Evolutionary conservation across 768 basidiomycete species (phyloP), one percentile per base, ranked within the genome.

Genomic region (Calocybe cyanea): DNA sequence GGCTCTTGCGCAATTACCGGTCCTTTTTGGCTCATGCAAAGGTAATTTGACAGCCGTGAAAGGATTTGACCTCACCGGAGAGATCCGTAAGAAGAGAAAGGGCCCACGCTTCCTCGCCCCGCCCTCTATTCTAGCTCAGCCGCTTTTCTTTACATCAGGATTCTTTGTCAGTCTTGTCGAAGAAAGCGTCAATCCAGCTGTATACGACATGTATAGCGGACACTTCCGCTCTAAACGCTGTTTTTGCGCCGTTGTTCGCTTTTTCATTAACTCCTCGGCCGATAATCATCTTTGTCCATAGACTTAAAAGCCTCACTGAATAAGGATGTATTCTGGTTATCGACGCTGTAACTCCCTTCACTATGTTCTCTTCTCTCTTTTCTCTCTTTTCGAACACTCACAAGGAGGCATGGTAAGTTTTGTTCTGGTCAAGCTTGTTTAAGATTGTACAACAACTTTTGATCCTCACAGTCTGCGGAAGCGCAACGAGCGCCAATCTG

Each of bases 401-500:
- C 15, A 33, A 33, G 49, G 43, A 41, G 33, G 70, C 67, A 55
- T 71, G 70, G 71, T 70, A 41, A 53, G 71, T 59, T n/a, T 21
- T 10, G n/a, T 14, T 19, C 36, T 4, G 8, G 7, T 2, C 4
- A 8, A 11, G 0, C 31, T 2, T 34, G 48, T 21, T 11, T 11
- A 11, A 11, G 5, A 6, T 25, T 20, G 21, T 41, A 13, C 25
- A 21, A 13, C 28, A 8, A 20, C 11, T 17, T 38, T 31, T 41
- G 39, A 32, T 20, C 43, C 34, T 28, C 33, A 2, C 45, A 77
- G 75, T 58, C 60, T 63, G 48, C 62, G 64, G 64, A 76, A 75
- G 57, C 73, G 71, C 58, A 54, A 61, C 44, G 69, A 75, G 52
- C 71, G 73, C 42, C 65, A 72, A 59, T 61, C 63, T 23, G 62